These are phyloP conservation scores for Peribolospora baueri DNA, from an alignment of 768 basidiomycete genomes.

Conservation along the genomic window DNA sequence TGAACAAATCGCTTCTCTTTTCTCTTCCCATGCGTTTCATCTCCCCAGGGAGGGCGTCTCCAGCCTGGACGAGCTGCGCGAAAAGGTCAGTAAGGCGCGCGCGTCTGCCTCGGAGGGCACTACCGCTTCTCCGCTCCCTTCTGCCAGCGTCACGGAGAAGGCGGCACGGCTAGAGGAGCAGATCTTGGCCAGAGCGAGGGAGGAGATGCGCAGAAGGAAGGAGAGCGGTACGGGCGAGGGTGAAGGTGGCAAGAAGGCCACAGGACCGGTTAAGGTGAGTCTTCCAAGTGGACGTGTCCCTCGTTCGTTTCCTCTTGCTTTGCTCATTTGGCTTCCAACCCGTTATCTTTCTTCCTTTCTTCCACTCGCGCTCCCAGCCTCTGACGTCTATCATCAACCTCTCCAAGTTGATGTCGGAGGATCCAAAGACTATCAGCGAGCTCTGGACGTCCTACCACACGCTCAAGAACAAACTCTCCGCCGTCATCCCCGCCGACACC, in stretches of 20 bases:
- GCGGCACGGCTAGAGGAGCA: too few species aligned
- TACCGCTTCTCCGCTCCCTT: too few species aligned
- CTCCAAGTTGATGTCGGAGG: slow-evolving; percentile 30
- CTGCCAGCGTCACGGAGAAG: too few species aligned
- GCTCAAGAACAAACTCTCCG: slow-evolving; percentile 63
- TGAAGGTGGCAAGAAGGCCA: not conserved
- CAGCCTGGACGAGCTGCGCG: too few species aligned
- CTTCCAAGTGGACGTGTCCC: not conserved
- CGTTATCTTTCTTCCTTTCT: not conserved
- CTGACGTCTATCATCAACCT: slow-evolving; percentile 60
- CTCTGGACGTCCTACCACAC: slow-evolving; percentile 86
- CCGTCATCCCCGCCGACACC: slow-evolving; percentile 43
- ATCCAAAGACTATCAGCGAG: slow-evolving; percentile 37
- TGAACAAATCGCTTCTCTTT: too few species aligned
- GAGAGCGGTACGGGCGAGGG: too few species aligned
- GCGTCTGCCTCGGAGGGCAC: too few species aligned
- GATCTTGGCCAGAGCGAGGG: too few species aligned
- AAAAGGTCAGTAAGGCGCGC: too few species aligned
- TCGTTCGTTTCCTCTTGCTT: not conserved
- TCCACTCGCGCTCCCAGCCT: slow-evolving; percentile 28
- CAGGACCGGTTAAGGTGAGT: slow-evolving; percentile 18
- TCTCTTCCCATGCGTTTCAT: too few species aligned
- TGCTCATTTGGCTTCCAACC: not conserved
- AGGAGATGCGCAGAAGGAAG: too few species aligned
- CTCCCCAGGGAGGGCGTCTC: too few species aligned